These are phyloP conservation scores for Colletotrichum acutatum DNA, from an alignment of 2,329 filamentous ascomycete species.

Conservation along the genomic window DNA sequence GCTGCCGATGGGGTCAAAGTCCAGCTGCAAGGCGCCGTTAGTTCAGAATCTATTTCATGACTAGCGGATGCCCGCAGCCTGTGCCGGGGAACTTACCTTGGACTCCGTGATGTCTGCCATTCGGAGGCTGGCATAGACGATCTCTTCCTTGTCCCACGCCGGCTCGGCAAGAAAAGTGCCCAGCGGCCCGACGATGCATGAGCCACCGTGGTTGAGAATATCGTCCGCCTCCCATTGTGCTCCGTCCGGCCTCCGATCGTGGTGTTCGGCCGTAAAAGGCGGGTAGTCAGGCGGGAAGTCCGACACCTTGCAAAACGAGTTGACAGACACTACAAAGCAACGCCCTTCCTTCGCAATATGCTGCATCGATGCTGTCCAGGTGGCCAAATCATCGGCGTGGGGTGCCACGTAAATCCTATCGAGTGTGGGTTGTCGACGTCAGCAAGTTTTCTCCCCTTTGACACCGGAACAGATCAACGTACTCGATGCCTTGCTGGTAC, in stretches of 20 bases:
- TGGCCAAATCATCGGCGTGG: constrained; percentile 45
- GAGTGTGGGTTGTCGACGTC: not conserved
- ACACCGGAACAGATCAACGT: constrained; percentile 13
- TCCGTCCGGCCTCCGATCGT: constrained; percentile 51
- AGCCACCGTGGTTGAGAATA: constrained; percentile 52
- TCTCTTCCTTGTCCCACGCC: constrained; percentile 51
- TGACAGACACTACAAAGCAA: constrained; percentile 54
- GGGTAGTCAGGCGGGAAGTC: constrained; percentile 55
- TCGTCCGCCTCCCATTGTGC: constrained; percentile 48
- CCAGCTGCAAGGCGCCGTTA: constrained; percentile 43
- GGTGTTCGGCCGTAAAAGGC: constrained; percentile 50
- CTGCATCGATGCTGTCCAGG: constrained; percentile 54
- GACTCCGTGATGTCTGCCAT: constrained; percentile 49
- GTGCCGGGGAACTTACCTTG: constrained; percentile 42
- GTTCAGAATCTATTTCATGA: not conserved
- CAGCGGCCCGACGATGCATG: constrained; percentile 53
- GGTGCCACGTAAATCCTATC: constrained; percentile 46
- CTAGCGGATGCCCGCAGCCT: not conserved
- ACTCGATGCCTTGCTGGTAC: constrained; percentile 55
- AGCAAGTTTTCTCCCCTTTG: not conserved
- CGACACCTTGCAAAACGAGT: constrained; percentile 52
- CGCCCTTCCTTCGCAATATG: constrained; percentile 58
- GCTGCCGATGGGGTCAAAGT: constrained; percentile 54
- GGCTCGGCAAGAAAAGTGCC: constrained; percentile 51
- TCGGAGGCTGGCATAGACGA: constrained; percentile 49